These are phyloP conservation scores for Geranium rotundifolium DNA, from an alignment of 345 rosid species.

Conservation along the genomic window DNA sequence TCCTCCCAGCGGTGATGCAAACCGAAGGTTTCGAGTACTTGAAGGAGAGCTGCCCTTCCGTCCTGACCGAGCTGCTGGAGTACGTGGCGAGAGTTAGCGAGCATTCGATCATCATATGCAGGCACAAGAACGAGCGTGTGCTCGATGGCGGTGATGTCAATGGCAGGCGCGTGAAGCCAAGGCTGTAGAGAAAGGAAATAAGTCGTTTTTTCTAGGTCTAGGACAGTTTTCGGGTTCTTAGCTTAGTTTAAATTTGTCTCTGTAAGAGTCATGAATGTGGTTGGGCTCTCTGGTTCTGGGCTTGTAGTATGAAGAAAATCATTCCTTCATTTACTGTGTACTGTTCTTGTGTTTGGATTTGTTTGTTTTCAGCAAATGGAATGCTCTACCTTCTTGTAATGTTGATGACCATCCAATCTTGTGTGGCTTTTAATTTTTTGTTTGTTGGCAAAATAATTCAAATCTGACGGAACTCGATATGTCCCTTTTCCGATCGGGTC, in stretches of 20 bases:
- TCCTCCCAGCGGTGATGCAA: constrained; percentile 59
- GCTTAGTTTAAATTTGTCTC: constrained; percentile 3
- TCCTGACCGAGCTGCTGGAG: constrained; percentile 48
- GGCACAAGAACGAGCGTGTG: constrained; percentile 24
- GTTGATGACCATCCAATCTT: no score
- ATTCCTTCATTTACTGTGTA: background rate
- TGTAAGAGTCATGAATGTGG: constrained; percentile 25
- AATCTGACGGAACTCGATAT: no score
- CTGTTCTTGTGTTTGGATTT: background rate
- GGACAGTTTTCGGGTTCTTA: constrained; percentile 9
- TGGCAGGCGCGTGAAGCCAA: constrained; percentile 45
- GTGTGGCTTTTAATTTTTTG: no score
- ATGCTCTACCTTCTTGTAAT: constrained; percentile 3
- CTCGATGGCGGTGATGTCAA: constrained; percentile 33
- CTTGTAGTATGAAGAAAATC: constrained; percentile 6
- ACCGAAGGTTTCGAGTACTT: constrained; percentile 62
- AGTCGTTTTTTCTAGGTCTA: constrained; percentile 16
- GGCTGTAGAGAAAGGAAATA: constrained; percentile 17
- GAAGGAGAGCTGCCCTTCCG: constrained; percentile 47
- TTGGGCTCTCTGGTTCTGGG: constrained; percentile 8
- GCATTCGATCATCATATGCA: constrained; percentile 9
- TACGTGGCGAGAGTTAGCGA: constrained; percentile 15
- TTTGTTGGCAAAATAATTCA: no score
- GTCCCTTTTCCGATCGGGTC: no score
- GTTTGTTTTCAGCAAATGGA: background rate